Conservation (phyloP, 2,329 filamentous ascomycete genomes). For the Parastagonospora nodorum region DNA sequence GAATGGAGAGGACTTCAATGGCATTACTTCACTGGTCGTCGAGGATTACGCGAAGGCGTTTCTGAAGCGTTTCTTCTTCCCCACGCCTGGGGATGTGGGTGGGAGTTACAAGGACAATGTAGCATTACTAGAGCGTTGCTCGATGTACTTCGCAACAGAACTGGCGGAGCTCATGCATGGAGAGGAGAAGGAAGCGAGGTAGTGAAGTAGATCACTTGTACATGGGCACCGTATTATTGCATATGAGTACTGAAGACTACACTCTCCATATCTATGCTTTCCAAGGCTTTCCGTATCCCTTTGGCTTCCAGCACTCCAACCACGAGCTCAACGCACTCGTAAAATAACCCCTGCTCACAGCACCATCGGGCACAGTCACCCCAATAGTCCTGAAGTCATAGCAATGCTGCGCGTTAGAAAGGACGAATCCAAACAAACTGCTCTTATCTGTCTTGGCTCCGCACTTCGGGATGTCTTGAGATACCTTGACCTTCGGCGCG, state of each 20-base stretch:
- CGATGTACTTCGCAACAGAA: too few species aligned
- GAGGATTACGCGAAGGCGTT: too few species aligned
- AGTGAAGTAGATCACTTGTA: too few species aligned
- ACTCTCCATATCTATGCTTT: not conserved
- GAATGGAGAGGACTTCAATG: too few species aligned
- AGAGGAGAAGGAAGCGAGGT: too few species aligned
- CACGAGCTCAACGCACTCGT: conserved; percentile 51
- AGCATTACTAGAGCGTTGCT: too few species aligned
- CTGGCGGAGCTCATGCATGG: too few species aligned
- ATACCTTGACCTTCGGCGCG: conserved; percentile 48
- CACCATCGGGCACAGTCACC: conserved; percentile 35
- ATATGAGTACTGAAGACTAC: not conserved
- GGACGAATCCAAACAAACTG: conserved; percentile 56
- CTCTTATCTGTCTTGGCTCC: conserved; percentile 24
- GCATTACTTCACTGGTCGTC: too few species aligned
- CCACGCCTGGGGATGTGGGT: too few species aligned
- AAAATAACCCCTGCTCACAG: conserved; percentile 46
- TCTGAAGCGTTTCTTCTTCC: too few species aligned
- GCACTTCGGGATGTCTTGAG: conserved; percentile 52
- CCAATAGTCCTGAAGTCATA: conserved; percentile 51
- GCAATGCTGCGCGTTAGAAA: conserved; percentile 54
- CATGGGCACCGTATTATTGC: too few species aligned
- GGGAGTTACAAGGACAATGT: too few species aligned
- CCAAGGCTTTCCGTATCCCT: conserved; percentile 3
- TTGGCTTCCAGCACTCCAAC: conserved; percentile 50